Base-by-base conservation (phyloP, 2,329 filamentous ascomycete species). In the Arthroderma uncinatum region DNA sequence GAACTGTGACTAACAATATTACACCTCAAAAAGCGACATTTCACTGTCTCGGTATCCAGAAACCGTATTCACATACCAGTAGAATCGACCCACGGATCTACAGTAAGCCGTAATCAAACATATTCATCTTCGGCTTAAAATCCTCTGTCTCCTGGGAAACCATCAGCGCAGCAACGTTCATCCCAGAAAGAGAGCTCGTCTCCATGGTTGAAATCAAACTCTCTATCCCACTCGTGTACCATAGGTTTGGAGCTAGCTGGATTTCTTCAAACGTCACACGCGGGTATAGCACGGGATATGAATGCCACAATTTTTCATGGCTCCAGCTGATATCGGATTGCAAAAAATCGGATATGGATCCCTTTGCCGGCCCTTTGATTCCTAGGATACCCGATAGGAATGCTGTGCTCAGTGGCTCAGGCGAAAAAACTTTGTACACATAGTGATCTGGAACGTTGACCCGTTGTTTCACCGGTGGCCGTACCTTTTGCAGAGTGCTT, bases 161-260 rank as follows among this genome's bases (percentile, higher is more conserved):
- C 53, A 82, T 82, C 61, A 82, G 78, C 57, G 77, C 75, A 14
- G 76, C 76, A 56, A 80, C 75, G 60, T 84, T 84, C 67, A 71
- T 77, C 4, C 93, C 93, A 83, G 93, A 93, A 63, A 97, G 72
- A 1, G 89, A 87, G 69, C 85, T 95, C 5, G 93, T 96, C 76
- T 98, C 93, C 93, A 98, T 97, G 0, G 90, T 95, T 8, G 87
- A 93, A 63, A 97, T 94, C 69, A 98, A 96, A 63, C 86, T 86
- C 73, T 97, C 92, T 44, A 97, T 94, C 0, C 79, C 80, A 55
- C 77, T 76, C 4, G 81, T 83, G 64, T 85, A 84, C 79, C 79
- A 77, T 10, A 77, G 40, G 53, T 67, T 62, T 2, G 67, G 66
- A 4, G 70, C 83, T 2, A 96, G 68, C 61, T 84, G 75, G 2